phyloP scores from a whole-genome alignment of 179 eudicot genomes.

The Spergularia azorica region DNA sequence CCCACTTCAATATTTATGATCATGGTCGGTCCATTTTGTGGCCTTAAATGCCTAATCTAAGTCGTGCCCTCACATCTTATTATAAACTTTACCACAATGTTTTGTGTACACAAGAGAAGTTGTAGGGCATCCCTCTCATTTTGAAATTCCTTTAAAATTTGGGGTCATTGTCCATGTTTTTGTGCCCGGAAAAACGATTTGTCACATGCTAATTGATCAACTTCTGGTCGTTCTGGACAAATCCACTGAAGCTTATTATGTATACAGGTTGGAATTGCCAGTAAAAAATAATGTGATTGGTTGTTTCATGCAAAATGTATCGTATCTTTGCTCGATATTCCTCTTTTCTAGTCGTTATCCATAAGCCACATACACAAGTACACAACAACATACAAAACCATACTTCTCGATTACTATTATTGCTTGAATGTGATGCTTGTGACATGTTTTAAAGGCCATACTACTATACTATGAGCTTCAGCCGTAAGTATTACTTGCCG shows the following conservation, averaged over 20 bases:
- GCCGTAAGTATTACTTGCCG: no score
- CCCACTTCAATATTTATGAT: slow-evolving; percentile 16
- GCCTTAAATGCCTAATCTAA: slow-evolving; percentile 24
- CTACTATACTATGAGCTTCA: no score
- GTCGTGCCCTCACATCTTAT: slow-evolving; percentile 20
- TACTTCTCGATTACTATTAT: no score
- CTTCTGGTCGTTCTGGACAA: slow-evolving; percentile 25
- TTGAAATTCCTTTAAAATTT: background rate
- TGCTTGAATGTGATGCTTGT: no score
- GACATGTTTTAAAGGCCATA: no score
- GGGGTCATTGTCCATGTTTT: slow-evolving; percentile 5
- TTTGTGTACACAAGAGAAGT: no score
- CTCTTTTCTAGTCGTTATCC: slow-evolving; percentile 23
- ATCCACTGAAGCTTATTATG: slow-evolving; percentile 16
- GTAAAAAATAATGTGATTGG: slow-evolving; percentile 16
- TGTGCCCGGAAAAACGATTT: background rate
- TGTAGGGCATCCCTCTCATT: slow-evolving; percentile 14
- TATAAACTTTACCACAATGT: background rate
- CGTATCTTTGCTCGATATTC: slow-evolving; percentile 15
- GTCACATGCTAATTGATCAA: slow-evolving; percentile 28
- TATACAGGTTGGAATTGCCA: slow-evolving; percentile 35
- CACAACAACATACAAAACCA: background rate
- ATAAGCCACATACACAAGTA: slow-evolving; percentile 10
- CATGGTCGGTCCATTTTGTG: slow-evolving; percentile 64
- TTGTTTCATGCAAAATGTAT: slow-evolving; percentile 21